A percentile compares a stretch with the other conserved stretches of the same genome.
These are phyloP conservation scores for Backusella sp. DNA, from an alignment of 192 early-diverging fungal genomes.

Conservation along the genomic window DNA sequence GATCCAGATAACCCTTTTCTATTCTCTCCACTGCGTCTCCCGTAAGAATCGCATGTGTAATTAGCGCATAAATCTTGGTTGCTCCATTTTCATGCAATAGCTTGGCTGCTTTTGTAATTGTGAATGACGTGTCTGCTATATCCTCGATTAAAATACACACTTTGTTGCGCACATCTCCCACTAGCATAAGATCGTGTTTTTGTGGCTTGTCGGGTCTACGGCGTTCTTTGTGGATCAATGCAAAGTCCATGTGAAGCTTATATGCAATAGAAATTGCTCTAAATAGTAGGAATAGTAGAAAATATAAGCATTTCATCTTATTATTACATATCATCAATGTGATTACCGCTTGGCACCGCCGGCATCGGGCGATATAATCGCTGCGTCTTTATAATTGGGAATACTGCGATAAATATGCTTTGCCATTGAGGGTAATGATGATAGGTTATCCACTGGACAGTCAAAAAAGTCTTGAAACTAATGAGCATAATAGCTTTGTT, in stretches of 20 bases:
- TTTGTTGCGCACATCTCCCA: slow-evolving; percentile 87
- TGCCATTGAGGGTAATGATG: slow-evolving; percentile 81
- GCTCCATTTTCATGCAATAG: slow-evolving; percentile 86
- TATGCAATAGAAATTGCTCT: slow-evolving; percentile 86
- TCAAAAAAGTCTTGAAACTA: slow-evolving; percentile 91
- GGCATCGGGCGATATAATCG: slow-evolving; percentile 96
- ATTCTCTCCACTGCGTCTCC: slow-evolving; percentile 83
- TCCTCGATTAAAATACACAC: slow-evolving; percentile 92
- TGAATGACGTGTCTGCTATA: slow-evolving; percentile 93
- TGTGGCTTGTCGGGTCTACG: slow-evolving; percentile 57
- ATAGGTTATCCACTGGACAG: slow-evolving; percentile 90
- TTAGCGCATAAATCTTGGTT: slow-evolving; percentile 86
- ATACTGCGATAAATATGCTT: slow-evolving; percentile 90
- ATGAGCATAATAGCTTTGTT: neutral
- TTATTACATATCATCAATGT: slow-evolving; percentile 5
- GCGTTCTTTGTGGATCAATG: slow-evolving; percentile 95
- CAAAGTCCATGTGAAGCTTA: slow-evolving; percentile 93
- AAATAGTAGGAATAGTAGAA: neutral
- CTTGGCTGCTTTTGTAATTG: slow-evolving; percentile 85
- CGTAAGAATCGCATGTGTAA: slow-evolving; percentile 91
- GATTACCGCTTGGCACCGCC: slow-evolving; percentile 93
- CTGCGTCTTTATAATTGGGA: slow-evolving; percentile 77
- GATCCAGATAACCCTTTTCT: slow-evolving; percentile 75
- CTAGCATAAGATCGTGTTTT: slow-evolving; percentile 83
- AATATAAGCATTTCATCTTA: neutral